Percentiles rank a stretch among this genome's conserved stretches.
Evolutionary conservation across 2,329 filamentous ascomycete species (phyloP).

Genomic region (Trichothecium roseum): DNA sequence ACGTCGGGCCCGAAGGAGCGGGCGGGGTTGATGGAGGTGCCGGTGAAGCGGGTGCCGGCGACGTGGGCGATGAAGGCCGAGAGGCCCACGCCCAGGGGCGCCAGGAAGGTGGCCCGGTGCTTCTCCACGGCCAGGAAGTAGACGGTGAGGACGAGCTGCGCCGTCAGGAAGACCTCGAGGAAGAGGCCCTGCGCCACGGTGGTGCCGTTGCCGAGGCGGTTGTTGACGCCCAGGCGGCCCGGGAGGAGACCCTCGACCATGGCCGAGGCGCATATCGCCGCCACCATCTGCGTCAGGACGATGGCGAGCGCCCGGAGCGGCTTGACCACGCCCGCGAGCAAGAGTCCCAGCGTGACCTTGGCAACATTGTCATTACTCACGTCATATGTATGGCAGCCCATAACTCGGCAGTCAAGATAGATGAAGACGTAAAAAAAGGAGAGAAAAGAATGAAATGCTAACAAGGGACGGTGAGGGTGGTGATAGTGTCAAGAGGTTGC

Average conservation of each 20-base stretch:
- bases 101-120: slow-evolving; percentile 57
- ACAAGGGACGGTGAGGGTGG: not conserved
- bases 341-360: slow-evolving; percentile 45
- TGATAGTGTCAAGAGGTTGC: not conserved
- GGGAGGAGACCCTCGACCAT: slow-evolving; percentile 46
- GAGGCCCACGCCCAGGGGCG: slow-evolving; percentile 58
- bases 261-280: slow-evolving; percentile 42
- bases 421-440: not conserved
- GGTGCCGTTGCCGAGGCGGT: slow-evolving; percentile 37
- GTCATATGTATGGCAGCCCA: too few relatives aligned
- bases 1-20: slow-evolving; percentile 35
- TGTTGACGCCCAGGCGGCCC: slow-evolving; percentile 37
- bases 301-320: slow-evolving; percentile 39
- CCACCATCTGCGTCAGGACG: slow-evolving; percentile 43
- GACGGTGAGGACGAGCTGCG: slow-evolving; percentile 48
- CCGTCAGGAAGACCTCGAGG: slow-evolving; percentile 53
- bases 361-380: too few relatives aligned
- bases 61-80: slow-evolving; percentile 48
- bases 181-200: slow-evolving; percentile 46
- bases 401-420: too few relatives aligned
- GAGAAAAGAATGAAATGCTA: not conserved
- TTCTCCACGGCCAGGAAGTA: slow-evolving; percentile 61
- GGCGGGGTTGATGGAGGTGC: slow-evolving; percentile 32
- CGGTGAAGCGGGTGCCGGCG: slow-evolving; percentile 25
- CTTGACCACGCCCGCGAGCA: slow-evolving; percentile 47